Base-by-base conservation (phyloP, 2,329 filamentous ascomycete genomes). In the Talaromyces sp. region DNA sequence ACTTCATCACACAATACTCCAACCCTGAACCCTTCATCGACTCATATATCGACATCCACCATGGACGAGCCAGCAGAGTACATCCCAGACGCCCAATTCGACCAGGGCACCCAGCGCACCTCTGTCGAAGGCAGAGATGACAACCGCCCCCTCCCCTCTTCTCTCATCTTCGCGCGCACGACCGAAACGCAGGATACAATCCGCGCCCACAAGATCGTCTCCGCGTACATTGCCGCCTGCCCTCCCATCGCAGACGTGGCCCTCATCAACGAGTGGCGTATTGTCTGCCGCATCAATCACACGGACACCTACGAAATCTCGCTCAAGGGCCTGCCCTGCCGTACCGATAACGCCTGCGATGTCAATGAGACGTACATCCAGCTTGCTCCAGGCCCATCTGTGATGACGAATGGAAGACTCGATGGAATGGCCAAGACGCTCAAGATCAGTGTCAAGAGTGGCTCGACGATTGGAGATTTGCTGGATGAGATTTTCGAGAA, bases 351-450 rank as follows among this genome's bases (percentile, higher is more conserved):
- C 1, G 9, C 5, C 4, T 45, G 27, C 22, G 61, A 57, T n/a
- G 6, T n/a, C 22, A 57, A 33, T n/a, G 50, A 63, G 2, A 63
- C 50, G 0, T 63, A 35, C 27, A 45, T 63, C 5, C 22, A 63
- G 11, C 27, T 41, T 24, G 39, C 37, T 6, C 9, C 11, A 45
- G 61, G 61, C 3, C 61, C 61, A 4, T 2, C 3, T 13, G n/a
- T 63, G 1, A 45, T 27, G 19, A 19, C 1, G 3, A 47, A 37
- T n/a, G 61, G 61, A 0, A 45, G 48, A 39, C 27, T 57, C 4
- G 27, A 27, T 8, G 61, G 61, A 13, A 63, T 63, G 50, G 39
- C 61, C 7, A 63, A 63, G n/a, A 63, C 61, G 1, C 43, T 63
- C 11, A 57, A 47, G 37, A 37, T 63, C 11, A 19, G 48, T 5